phyloP scores from a whole-genome alignment of 140 eudicot genomes.

The Oenanthe javanica region DNA sequence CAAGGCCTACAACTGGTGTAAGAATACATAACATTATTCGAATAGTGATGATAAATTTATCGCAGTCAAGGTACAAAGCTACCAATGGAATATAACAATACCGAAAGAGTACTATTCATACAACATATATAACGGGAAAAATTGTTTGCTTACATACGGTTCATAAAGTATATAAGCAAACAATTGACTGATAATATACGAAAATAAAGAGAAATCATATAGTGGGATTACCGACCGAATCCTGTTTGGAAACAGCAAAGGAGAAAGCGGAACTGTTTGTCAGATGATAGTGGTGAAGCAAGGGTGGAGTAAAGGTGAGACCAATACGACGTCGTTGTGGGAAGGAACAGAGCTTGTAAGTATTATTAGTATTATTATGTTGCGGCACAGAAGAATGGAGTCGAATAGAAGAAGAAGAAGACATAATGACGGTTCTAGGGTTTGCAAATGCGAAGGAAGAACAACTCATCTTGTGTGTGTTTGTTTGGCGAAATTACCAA shows the following conservation, averaged over 20 bases:
- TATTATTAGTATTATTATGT: neutral
- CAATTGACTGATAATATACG: too few relatives aligned
- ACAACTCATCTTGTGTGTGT: neutral
- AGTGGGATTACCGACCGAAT: conserved; percentile 51
- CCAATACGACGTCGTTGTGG: neutral
- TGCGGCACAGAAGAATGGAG: neutral
- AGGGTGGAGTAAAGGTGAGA: conserved; percentile 8
- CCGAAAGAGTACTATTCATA: too few relatives aligned
- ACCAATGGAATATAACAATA: too few relatives aligned
- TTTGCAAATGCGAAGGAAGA: conserved; percentile 15
- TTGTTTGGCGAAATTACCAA: neutral
- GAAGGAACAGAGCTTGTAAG: neutral
- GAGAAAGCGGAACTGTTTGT: conserved; percentile 34
- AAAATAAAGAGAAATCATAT: too few relatives aligned
- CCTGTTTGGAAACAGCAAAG: conserved; percentile 58
- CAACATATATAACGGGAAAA: neutral
- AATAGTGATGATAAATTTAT: too few relatives aligned
- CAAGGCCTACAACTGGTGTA: too few relatives aligned
- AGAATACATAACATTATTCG: too few relatives aligned
- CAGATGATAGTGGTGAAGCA: conserved; percentile 12
- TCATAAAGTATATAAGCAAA: too few relatives aligned
- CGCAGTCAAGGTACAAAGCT: too few relatives aligned
- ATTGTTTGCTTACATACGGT: too few relatives aligned
- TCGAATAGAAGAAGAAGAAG: neutral
- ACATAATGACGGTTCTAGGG: conserved; percentile 18